Evolutionary conservation across 1,139 yeast genomes (phyloP).

Genomic region (Yamadazyma sp.): DNA sequence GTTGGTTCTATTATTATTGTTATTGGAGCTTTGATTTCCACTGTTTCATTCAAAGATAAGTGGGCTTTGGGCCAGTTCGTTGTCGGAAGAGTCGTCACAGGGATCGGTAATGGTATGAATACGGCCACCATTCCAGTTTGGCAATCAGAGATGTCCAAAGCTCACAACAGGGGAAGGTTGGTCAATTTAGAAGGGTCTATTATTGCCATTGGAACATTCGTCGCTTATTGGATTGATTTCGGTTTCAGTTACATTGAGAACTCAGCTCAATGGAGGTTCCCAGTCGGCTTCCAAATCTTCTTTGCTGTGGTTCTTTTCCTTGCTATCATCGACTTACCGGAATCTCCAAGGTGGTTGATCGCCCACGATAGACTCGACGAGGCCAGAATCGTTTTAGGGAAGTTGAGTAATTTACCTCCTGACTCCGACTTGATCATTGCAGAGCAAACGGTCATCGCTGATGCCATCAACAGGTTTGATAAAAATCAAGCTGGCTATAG

Average conservation of each 20-base stretch:
- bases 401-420: slow-evolving; percentile 34
- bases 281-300: slow-evolving; percentile 46
- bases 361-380: slow-evolving; percentile 52
- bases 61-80: slow-evolving; percentile 66
- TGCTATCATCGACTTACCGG: slow-evolving; percentile 51
- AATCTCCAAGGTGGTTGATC: slow-evolving; percentile 75
- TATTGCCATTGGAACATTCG: slow-evolving; percentile 67
- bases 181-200: slow-evolving; percentile 72
- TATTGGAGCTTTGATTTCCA: slow-evolving; percentile 64
- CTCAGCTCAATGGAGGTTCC: slow-evolving; percentile 48
- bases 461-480: slow-evolving; percentile 42
- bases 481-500: slow-evolving; percentile 39
- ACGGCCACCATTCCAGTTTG: slow-evolving; percentile 82
- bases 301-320: slow-evolving; percentile 37
- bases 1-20: slow-evolving; percentile 59
- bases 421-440: slow-evolving; percentile 50
- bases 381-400: slow-evolving; percentile 43
- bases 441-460: slow-evolving; percentile 41
- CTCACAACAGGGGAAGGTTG: slow-evolving; percentile 70
- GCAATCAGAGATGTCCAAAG: slow-evolving; percentile 76
- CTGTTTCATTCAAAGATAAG: slow-evolving; percentile 51
- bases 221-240: slow-evolving; percentile 78
- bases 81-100: slow-evolving; percentile 75
- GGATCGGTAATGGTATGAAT: slow-evolving; percentile 75
- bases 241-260: slow-evolving; percentile 58